Conservation (phyloP, 345 rosid genomes). For the Erucastrum elatum region DNA sequence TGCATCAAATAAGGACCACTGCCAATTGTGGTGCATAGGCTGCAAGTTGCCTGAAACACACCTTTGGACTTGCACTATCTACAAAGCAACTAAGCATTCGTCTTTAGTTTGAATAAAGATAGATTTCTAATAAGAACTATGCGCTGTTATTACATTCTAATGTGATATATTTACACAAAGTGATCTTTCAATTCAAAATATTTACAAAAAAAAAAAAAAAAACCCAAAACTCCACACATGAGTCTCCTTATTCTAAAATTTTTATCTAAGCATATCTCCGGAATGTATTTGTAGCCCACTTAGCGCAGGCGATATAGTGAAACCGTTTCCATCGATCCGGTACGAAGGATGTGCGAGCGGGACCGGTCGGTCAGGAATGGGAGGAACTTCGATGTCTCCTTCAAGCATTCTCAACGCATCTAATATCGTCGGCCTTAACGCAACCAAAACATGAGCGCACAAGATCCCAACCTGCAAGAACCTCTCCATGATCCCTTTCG, state of each 20-base stretch:
- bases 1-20: too few species aligned
- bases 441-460: constrained; percentile 95
- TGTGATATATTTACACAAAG: constrained; percentile 3
- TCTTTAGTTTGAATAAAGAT: neutral
- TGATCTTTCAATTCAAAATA: constrained; percentile 6
- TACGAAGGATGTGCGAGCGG: constrained; percentile 43
- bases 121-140: neutral
- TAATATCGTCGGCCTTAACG: constrained; percentile 74
- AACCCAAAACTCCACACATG: neutral
- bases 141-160: neutral
- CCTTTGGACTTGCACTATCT: neutral
- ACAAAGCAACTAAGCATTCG: neutral
- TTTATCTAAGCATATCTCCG: constrained; percentile 33
- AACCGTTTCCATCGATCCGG: constrained; percentile 32
- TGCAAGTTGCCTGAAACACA: neutral
- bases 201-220: constrained; percentile 21
- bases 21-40: too few species aligned
- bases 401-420: constrained; percentile 91
- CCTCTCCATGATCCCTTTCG: constrained; percentile 79
- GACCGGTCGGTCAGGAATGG: constrained; percentile 72
- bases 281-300: constrained; percentile 32
- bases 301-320: constrained; percentile 37
- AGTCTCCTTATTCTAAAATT: constrained; percentile 6
- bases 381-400: constrained; percentile 85
- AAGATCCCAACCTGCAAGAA: constrained; percentile 78